Conservation (phyloP, 768 basidiomycete genomes). For the Epithele typhae region DNA sequence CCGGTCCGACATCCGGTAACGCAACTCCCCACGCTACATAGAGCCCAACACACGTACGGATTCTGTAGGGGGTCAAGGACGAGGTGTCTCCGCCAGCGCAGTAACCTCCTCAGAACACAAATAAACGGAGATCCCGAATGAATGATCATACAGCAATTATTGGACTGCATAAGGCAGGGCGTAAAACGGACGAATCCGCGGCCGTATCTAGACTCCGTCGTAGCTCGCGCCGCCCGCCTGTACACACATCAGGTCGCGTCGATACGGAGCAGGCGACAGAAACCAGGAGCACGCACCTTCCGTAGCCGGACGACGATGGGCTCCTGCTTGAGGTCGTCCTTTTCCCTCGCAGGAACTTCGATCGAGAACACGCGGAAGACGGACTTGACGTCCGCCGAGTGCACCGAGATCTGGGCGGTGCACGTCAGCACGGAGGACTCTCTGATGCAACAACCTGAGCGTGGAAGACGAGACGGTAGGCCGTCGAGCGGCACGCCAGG, state of each 20-base stretch:
- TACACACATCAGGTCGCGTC: conserved; percentile 2
- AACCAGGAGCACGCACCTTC: conserved; percentile 49
- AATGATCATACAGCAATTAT: conserved; percentile 8
- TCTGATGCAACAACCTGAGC: too few relatives aligned
- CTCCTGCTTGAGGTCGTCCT: conserved; percentile 83
- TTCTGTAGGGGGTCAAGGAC: too few relatives aligned
- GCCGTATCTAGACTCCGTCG: conserved; percentile 58
- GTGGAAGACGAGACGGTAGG: too few relatives aligned
- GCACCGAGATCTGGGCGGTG: conserved; percentile 76
- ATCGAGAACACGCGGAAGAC: conserved; percentile 78
- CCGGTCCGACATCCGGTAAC: too few relatives aligned
- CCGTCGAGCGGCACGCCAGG: too few relatives aligned
- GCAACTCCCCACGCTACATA: too few relatives aligned
- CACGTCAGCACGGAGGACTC: background rate
- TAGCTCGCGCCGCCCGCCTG: conserved; percentile 89
- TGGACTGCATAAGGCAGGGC: conserved; percentile 3
- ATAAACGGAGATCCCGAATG: conserved; percentile 1
- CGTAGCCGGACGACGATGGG: conserved; percentile 78
- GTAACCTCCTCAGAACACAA: background rate
- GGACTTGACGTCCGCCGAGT: conserved; percentile 81
- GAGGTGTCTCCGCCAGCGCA: too few relatives aligned
- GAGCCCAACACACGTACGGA: too few relatives aligned
- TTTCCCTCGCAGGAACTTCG: conserved; percentile 81
- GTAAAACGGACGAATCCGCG: background rate
- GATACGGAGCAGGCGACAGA: conserved; percentile 1